Conservation (phyloP, 495 filamentous ascomycete genomes). For the Diplogelasinospora grovesii region DNA sequence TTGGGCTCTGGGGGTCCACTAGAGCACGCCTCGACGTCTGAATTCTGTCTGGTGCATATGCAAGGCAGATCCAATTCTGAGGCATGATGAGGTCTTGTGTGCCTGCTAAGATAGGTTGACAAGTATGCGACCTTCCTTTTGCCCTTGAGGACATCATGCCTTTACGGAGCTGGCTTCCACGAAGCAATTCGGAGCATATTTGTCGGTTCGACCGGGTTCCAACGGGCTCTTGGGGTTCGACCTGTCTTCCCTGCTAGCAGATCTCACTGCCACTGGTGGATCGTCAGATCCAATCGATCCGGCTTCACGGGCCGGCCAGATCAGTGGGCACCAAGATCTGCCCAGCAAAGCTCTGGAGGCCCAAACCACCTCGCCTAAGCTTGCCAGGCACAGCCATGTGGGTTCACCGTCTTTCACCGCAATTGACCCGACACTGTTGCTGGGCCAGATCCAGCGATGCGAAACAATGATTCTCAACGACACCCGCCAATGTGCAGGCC, state of each 20-base stretch:
- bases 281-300: constrained; percentile 10
- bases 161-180: not conserved
- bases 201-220: not conserved
- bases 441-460: too few species aligned
- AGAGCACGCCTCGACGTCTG: constrained; percentile 14
- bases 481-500: too few species aligned
- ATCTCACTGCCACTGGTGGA: constrained; percentile 1
- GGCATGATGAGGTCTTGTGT: constrained; percentile 1
- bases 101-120: constrained; percentile 2
- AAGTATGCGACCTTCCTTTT: constrained; percentile 9
- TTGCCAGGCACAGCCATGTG: too few species aligned
- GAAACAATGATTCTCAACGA: too few species aligned
- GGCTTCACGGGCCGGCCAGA: constrained; percentile 24
- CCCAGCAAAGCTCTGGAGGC: too few species aligned
- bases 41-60: constrained; percentile 23
- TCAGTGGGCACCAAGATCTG: constrained; percentile 8
- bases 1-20: constrained; percentile 10
- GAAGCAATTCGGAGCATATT: constrained; percentile 8
- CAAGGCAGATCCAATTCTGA: constrained; percentile 11
- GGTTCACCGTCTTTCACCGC: too few species aligned
- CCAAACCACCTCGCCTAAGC: too few species aligned
- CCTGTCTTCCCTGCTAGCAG: not conserved
- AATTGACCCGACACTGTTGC: too few species aligned
- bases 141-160: not conserved
- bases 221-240: not conserved